A percentile compares a stretch with the other conserved stretches of the same genome.
phyloP scores from a whole-genome alignment of 371 early-diverging fungal genomes.

The Apophysomyces trapeziformis region DNA sequence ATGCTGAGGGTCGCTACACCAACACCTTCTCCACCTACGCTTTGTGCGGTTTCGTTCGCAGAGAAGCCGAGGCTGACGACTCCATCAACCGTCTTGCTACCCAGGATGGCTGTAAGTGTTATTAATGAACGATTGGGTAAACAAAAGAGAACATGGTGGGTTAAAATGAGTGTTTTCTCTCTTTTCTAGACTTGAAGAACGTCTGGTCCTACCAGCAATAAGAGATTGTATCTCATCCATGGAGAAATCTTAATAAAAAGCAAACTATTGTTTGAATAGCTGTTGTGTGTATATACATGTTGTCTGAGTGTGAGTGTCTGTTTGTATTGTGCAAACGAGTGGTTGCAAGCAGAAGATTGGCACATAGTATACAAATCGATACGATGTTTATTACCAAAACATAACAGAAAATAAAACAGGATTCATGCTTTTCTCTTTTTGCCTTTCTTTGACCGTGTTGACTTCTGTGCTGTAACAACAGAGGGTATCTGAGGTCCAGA shows the following conservation, averaged over 20 bases:
- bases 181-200: slow-evolving; percentile 48
- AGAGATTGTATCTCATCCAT: slow-evolving; percentile 14
- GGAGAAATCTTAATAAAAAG: slow-evolving; percentile 26
- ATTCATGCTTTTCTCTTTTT: slow-evolving; percentile 19
- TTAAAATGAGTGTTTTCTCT: neutral
- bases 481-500: slow-evolving; percentile 20
- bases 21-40: slow-evolving; percentile 89
- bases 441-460: slow-evolving; percentile 25
- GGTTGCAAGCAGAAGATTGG: too few species aligned
- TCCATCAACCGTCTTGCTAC: slow-evolving; percentile 96
- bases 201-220: slow-evolving; percentile 59
- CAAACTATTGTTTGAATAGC: slow-evolving; percentile 7
- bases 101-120: slow-evolving; percentile 76
- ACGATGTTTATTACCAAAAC: too few species aligned
- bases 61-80: slow-evolving; percentile 94
- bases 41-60: slow-evolving; percentile 92
- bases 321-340: too few species aligned
- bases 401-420: too few species aligned
- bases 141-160: neutral
- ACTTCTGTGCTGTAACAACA: slow-evolving; percentile 6
- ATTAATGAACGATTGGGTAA: neutral
- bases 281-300: neutral
- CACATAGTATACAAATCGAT: too few species aligned
- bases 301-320: neutral
- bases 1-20: slow-evolving; percentile 83